phyloP scores from a whole-genome alignment of 164 flowering plant genomes.

The Chimonanthus praecox region DNA sequence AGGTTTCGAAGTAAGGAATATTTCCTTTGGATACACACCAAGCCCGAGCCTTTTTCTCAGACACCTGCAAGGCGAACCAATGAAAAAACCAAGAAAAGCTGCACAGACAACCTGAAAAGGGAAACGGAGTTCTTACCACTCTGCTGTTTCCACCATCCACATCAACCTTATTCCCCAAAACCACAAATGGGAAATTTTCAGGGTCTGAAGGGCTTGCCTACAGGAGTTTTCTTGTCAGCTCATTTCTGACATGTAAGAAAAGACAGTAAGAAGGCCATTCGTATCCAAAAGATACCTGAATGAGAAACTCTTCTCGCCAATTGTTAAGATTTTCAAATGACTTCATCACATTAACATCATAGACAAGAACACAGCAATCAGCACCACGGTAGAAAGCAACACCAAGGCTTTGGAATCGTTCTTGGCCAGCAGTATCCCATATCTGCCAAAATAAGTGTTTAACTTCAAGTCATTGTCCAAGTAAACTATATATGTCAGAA shows the following conservation, averaged over 20 bases:
- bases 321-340: slow-evolving; percentile 85
- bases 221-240: slow-evolving; percentile 13
- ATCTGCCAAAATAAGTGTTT: slow-evolving; percentile 41
- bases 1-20: slow-evolving; percentile 93
- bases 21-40: slow-evolving; percentile 97
- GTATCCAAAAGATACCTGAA: slow-evolving; percentile 47
- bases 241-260: neutral
- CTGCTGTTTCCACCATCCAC: slow-evolving; percentile 91
- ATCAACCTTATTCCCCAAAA: slow-evolving; percentile 84
- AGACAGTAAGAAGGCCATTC: neutral
- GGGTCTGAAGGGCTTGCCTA: slow-evolving; percentile 98
- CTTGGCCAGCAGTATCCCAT: slow-evolving; percentile 98
- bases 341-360: slow-evolving; percentile 85
- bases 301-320: slow-evolving; percentile 94
- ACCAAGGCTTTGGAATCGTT: slow-evolving; percentile 91
- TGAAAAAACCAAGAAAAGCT: neutral
- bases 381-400: slow-evolving; percentile 98
- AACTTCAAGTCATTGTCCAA: neutral
- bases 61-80: slow-evolving; percentile 41
- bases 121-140: slow-evolving; percentile 50
- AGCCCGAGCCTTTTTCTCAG: slow-evolving; percentile 89
- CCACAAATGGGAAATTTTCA: slow-evolving; percentile 93
- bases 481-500: neutral
- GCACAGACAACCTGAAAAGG: neutral
- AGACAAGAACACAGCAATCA: slow-evolving; percentile 95